phyloP scores from a whole-genome alignment of 2,329 filamentous ascomycete species.

The Sporothrix globosa region DNA sequence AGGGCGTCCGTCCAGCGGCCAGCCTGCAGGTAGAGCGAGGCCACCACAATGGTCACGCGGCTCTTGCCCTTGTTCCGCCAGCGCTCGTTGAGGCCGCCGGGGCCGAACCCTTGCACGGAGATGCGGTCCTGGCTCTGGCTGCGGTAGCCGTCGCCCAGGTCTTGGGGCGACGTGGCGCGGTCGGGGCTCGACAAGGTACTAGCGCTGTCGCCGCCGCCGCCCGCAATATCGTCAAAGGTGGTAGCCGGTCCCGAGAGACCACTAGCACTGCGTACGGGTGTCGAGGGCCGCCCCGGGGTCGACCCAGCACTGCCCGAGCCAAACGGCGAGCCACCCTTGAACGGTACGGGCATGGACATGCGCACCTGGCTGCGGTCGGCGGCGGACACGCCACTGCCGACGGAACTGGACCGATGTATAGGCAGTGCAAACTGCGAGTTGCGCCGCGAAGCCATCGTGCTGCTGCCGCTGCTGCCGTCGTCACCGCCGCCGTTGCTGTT shows the following conservation, averaged over 20 bases:
- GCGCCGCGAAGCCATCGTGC: constrained; percentile 45
- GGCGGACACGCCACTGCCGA: constrained; percentile 47
- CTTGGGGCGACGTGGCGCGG: constrained; percentile 44
- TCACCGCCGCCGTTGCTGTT: constrained; percentile 47
- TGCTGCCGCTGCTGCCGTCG: constrained; percentile 17
- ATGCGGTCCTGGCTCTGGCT: constrained; percentile 60
- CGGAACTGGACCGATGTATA: constrained; percentile 56
- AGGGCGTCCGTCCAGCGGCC: constrained; percentile 90
- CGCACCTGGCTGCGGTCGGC: constrained; percentile 65
- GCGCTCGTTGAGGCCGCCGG: constrained; percentile 72
- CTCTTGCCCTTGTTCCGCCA: constrained; percentile 80
- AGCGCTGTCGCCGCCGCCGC: constrained; percentile 41
- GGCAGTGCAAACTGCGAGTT: constrained; percentile 60
- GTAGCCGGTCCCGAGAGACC: constrained; percentile 54
- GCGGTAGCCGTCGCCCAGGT: constrained; percentile 51
- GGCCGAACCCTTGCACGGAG: constrained; percentile 71
- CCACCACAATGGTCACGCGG: constrained; percentile 76
- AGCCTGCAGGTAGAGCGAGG: constrained; percentile 82
- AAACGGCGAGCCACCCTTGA: constrained; percentile 49
- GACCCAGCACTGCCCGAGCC: constrained; percentile 52
- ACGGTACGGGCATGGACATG: constrained; percentile 77
- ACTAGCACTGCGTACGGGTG: constrained; percentile 50
- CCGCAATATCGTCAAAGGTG: constrained; percentile 53
- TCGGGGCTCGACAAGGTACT: constrained; percentile 50
- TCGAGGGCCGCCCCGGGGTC: constrained; percentile 55